A percentile compares a stretch with the other conserved stretches of the same genome.
Evolutionary conservation across 176 grass and related monocot genomes (phyloP).

Genomic region (Avena sativa): DNA sequence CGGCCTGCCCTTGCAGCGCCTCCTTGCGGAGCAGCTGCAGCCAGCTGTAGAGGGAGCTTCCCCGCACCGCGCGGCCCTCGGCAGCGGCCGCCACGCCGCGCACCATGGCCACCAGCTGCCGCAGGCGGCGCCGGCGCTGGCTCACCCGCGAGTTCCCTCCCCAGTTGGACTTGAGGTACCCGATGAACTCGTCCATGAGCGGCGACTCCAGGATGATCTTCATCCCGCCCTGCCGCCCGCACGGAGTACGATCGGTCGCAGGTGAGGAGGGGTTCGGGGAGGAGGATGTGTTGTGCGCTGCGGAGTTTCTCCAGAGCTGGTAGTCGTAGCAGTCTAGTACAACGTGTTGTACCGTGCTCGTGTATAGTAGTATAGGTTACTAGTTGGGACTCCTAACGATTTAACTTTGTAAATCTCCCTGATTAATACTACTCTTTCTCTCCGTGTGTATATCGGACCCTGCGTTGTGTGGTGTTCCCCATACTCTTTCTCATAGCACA

Average conservation of each 20-base stretch:
- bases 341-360: too few species aligned
- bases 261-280: neutral
- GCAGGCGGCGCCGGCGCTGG: conserved; percentile 17
- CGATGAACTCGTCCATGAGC: conserved; percentile 7
- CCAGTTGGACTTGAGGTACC: neutral
- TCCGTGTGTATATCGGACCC: too few species aligned
- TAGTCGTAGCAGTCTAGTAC: neutral
- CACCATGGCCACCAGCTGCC: conserved; percentile 34
- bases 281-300: neutral
- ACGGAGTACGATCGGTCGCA: neutral
- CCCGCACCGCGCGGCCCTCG: neutral
- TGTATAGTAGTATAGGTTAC: too few species aligned
- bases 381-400: too few species aligned
- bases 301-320: neutral
- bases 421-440: too few species aligned
- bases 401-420: too few species aligned
- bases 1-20: conserved; percentile 16
- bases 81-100: conserved; percentile 20
- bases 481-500: too few species aligned
- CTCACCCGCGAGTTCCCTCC: neutral
- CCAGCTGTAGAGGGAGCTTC: conserved; percentile 24
- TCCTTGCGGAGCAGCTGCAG: conserved; percentile 20
- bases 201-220: conserved; percentile 21
- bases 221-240: neutral
- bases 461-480: too few species aligned